phyloP scores from a whole-genome alignment of 176 grass and related monocot species.

The Coix lacrymajobi region DNA sequence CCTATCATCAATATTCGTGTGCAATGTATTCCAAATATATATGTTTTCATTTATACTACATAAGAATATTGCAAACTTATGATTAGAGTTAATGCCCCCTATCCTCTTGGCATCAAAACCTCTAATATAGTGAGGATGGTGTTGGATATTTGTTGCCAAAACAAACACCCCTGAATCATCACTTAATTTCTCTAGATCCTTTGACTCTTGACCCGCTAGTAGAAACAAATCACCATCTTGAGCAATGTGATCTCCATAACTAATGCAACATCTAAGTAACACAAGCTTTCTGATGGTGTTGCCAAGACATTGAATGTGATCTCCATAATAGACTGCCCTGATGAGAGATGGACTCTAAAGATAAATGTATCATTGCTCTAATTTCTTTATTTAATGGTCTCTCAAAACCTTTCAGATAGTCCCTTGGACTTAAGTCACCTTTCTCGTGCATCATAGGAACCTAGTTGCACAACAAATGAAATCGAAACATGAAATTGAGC shows the following conservation, averaged over 20 bases:
- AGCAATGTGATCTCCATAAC: not conserved
- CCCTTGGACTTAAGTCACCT: not conserved
- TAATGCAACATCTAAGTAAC: not conserved
- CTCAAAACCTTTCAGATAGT: not conserved
- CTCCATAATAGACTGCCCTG: not conserved
- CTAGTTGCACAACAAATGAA: no score
- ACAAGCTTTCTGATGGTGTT: fast-evolving
- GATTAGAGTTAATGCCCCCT: fast-evolving
- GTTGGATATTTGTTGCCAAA: not conserved
- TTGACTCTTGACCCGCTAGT: not conserved
- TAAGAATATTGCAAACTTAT: not conserved
- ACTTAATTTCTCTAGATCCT: not conserved
- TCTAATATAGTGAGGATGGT: not conserved
- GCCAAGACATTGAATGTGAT: not conserved
- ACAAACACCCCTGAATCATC: not conserved
- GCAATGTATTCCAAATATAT: not conserved
- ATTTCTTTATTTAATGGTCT: not conserved
- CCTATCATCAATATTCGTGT: not conserved
- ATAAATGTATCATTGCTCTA: not conserved
- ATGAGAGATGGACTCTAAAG: not conserved
- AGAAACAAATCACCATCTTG: not conserved
- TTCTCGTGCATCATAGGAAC: not conserved
- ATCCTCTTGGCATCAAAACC: not conserved
- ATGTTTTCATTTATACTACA: not conserved
- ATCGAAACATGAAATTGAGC: no score